Evolutionary conservation across 345 rosid species (phyloP).

Genomic region (Eucalyptus erythrocorys): DNA sequence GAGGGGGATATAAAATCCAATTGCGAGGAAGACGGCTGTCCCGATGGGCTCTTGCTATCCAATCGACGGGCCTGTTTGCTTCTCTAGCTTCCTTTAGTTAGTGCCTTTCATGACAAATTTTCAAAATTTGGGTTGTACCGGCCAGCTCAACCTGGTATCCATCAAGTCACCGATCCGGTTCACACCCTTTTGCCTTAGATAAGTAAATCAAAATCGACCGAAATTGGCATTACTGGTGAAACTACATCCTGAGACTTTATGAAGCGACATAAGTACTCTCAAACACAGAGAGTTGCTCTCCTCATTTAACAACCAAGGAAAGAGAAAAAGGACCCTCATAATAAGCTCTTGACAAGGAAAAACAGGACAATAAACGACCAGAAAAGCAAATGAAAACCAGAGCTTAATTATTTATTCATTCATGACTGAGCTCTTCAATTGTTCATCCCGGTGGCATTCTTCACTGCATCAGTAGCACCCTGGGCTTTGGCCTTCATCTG

Average conservation of each 20-base stretch:
- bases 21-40: too few species aligned
- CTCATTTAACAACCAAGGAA: not conserved
- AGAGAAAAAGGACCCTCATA: not conserved
- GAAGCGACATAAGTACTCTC: not conserved
- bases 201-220: too few species aligned
- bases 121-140: not conserved
- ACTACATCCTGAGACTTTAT: not conserved
- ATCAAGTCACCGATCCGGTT: not conserved
- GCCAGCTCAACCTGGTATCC: fast-evolving
- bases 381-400: not conserved
- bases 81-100: not conserved
- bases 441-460: conserved; percentile 44
- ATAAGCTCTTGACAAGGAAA: not conserved
- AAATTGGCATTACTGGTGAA: not conserved
- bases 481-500: conserved; percentile 44
- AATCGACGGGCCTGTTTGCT: too few species aligned
- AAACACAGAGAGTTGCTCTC: not conserved
- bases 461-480: conserved; percentile 54
- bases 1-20: too few species aligned
- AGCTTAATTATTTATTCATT: conserved; percentile 21
- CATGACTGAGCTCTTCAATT: conserved; percentile 26
- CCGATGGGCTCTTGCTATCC: too few species aligned
- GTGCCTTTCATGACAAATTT: not conserved
- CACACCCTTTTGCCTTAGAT: not conserved
- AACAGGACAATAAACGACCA: not conserved